Conservation (phyloP, 1,284 basidiomycete species). For the Blastosporella zonata region DNA sequence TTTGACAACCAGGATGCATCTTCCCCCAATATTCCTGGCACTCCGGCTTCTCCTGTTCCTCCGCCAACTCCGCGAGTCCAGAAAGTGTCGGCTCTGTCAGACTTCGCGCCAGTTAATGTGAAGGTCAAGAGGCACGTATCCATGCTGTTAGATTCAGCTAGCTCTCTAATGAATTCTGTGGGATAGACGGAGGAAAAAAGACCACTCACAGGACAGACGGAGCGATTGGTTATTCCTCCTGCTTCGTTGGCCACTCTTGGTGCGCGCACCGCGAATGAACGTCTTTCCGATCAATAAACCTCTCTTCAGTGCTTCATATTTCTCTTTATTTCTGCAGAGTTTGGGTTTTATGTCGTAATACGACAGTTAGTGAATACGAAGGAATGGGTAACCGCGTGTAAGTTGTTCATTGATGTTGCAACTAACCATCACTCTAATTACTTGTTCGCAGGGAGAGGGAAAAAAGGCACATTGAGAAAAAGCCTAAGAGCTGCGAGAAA, state of each 20-base stretch:
- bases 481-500: constrained; percentile 71
- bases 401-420: constrained; percentile 25
- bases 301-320: constrained; percentile 73
- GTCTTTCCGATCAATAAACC: neutral
- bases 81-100: constrained; percentile 86
- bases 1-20: constrained; percentile 40
- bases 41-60: constrained; percentile 29
- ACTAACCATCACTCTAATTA: neutral
- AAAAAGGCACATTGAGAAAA: constrained; percentile 75
- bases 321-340: constrained; percentile 82
- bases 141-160: neutral
- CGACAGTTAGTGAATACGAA: constrained; percentile 92
- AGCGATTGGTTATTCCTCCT: constrained; percentile 82
- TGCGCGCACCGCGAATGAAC: constrained; percentile 42
- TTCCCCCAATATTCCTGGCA: constrained; percentile 34
- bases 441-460: constrained; percentile 66
- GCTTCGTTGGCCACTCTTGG: constrained; percentile 87
- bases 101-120: constrained; percentile 90
- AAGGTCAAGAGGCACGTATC: constrained; percentile 60
- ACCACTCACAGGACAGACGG: constrained; percentile 44
- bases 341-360: constrained; percentile 83
- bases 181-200: constrained; percentile 48
- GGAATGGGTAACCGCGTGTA: constrained; percentile 88
- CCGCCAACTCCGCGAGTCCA: constrained; percentile 41
- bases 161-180: neutral